phyloP scores from a whole-genome alignment of 2,329 filamentous ascomycete species.

The Colletotrichum costaricense region DNA sequence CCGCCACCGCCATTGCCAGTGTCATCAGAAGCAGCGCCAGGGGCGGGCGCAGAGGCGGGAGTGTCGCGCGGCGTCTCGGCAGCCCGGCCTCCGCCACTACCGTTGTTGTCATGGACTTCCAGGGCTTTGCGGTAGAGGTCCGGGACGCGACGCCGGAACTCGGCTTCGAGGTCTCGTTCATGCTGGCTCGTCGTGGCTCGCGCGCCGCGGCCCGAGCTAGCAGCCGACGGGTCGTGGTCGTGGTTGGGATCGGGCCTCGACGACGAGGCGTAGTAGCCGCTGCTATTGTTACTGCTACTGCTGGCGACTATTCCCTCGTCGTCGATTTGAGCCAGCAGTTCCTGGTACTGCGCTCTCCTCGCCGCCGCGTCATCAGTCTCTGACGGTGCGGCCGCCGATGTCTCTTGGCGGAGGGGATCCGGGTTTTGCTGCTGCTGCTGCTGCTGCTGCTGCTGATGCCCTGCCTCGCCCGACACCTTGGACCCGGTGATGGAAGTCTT shows the following conservation, averaged over 20 bases:
- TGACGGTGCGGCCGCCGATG: neutral
- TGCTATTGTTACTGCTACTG: neutral
- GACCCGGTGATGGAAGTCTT: conserved; percentile 60
- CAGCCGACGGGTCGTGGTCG: conserved; percentile 1
- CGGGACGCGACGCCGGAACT: conserved; percentile 59
- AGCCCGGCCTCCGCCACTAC: neutral
- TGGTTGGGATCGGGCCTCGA: neutral
- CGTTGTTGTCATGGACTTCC: conserved; percentile 44
- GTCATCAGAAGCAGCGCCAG: neutral
- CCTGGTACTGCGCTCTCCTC: conserved; percentile 31
- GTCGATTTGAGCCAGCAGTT: conserved; percentile 28
- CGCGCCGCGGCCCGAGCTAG: conserved; percentile 46
- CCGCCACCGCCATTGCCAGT: neutral
- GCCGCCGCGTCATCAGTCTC: conserved; percentile 13
- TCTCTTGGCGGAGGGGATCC: conserved; percentile 39
- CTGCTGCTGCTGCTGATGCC: conserved; percentile 38
- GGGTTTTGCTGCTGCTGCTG: conserved; percentile 42
- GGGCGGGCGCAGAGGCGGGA: neutral
- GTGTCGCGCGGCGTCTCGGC: conserved; percentile 10
- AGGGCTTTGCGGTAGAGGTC: conserved; percentile 58
- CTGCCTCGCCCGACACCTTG: conserved; percentile 54
- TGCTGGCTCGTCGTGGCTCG: conserved; percentile 55
- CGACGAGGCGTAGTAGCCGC: neutral
- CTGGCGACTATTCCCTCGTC: conserved; percentile 18
- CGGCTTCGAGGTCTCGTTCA: conserved; percentile 60